A percentile compares a stretch with the other conserved stretches of the same genome.
Conservation (phyloP, 345 rosid species). For the Clarkia xantiana region DNA sequence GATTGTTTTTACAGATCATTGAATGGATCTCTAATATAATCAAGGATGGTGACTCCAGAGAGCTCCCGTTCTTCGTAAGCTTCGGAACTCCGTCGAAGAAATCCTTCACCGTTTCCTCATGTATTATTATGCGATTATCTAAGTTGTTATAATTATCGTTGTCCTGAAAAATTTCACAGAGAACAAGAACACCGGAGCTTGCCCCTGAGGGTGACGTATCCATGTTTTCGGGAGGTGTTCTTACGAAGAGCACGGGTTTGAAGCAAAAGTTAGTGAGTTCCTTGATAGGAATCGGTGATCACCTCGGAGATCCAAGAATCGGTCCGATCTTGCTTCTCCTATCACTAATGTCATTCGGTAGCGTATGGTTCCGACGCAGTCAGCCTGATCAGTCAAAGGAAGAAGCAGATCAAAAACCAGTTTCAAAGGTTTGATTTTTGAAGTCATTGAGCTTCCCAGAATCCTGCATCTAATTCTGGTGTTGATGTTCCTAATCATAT, state of each 20-base stretch:
- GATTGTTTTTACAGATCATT: slow-evolving; percentile 22
- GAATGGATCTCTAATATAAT: slow-evolving; percentile 66
- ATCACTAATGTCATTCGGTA: slow-evolving; percentile 56
- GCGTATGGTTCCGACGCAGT: slow-evolving; percentile 54
- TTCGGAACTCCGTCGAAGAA: background rate
- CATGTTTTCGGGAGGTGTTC: slow-evolving; percentile 43
- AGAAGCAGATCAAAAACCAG: slow-evolving; percentile 10
- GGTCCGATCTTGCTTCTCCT: slow-evolving; percentile 75
- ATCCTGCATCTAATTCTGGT: too few species aligned
- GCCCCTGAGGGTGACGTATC: slow-evolving; percentile 69
- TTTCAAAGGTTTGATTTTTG: background rate
- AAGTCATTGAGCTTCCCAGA: too few species aligned
- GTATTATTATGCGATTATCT: background rate
- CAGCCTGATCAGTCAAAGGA: slow-evolving; percentile 23
- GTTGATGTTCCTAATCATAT: background rate
- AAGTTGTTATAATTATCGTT: too few species aligned
- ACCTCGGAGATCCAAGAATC: slow-evolving; percentile 60
- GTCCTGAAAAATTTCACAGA: slow-evolving; percentile 23
- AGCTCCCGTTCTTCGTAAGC: slow-evolving; percentile 74
- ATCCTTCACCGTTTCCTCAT: too few species aligned
- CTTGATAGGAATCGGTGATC: slow-evolving; percentile 23
- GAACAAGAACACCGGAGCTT: slow-evolving; percentile 65
- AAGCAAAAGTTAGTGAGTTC: slow-evolving; percentile 28
- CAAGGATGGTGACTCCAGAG: slow-evolving; percentile 69
- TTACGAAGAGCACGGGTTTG: slow-evolving; percentile 39